A percentile compares a stretch with the other conserved stretches of the same genome.
phyloP scores from a whole-genome alignment of 2,329 filamentous ascomycete species.

The Exophiala bonariae region DNA sequence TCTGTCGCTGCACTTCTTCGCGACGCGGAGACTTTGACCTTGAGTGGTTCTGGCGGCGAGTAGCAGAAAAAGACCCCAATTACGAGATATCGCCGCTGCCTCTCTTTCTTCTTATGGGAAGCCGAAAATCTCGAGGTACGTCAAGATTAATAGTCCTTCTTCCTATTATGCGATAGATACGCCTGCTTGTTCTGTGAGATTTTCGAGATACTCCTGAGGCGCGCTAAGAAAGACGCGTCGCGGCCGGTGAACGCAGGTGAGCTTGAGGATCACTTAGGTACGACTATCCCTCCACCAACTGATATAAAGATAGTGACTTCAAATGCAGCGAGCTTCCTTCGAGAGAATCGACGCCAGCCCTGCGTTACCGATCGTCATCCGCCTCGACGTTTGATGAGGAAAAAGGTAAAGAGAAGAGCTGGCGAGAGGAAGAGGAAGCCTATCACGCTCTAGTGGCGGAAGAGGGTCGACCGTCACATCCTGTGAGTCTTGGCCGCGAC shows the following conservation, averaged over 20 bases:
- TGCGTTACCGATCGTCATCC: constrained; percentile 1
- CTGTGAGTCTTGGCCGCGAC: constrained; percentile 5
- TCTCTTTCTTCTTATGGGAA: too few relatives aligned
- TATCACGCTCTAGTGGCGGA: constrained; percentile 10
- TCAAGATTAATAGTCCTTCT: too few relatives aligned
- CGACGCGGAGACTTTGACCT: too few relatives aligned
- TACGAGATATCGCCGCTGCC: too few relatives aligned
- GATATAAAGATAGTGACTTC: background rate
- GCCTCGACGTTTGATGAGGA: constrained; percentile 6
- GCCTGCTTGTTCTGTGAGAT: too few relatives aligned
- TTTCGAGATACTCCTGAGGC: too few relatives aligned
- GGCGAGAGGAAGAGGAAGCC: constrained; percentile 9
- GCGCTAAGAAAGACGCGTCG: constrained; percentile 5
- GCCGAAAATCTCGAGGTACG: too few relatives aligned
- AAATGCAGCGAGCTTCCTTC: constrained; percentile 2
- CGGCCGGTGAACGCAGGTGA: constrained; percentile 5
- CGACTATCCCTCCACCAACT: background rate
- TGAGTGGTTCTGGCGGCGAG: too few relatives aligned
- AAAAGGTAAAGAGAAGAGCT: constrained; percentile 5
- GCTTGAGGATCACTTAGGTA: constrained; percentile 4
- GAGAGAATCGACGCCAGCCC: background rate
- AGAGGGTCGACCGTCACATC: constrained; percentile 11
- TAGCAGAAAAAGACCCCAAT: too few relatives aligned
- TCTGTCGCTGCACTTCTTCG: too few relatives aligned
- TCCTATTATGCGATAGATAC: too few relatives aligned